A percentile compares a stretch with the other conserved stretches of the same genome.
phyloP scores from a whole-genome alignment of 495 filamentous ascomycete species.

The Xylaria intraflava region DNA sequence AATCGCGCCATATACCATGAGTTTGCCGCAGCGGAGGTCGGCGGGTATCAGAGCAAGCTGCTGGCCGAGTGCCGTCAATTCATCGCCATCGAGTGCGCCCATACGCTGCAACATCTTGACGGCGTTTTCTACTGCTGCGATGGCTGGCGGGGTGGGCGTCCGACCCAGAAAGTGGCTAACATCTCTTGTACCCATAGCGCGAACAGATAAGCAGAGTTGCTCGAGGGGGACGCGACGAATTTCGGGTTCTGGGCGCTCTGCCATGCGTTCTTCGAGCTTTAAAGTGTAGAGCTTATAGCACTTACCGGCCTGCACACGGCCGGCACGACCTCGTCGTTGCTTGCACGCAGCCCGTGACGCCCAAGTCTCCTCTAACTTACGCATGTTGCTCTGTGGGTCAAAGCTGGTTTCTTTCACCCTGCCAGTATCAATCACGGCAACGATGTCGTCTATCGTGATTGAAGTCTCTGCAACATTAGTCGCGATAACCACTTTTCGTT shows the following conservation, averaged over 20 bases:
- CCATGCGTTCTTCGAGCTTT: slow-evolving; percentile 75
- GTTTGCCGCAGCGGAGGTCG: slow-evolving; percentile 85
- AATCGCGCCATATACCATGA: slow-evolving; percentile 91
- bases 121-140: slow-evolving; percentile 76
- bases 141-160: slow-evolving; percentile 82
- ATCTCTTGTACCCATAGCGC: slow-evolving; percentile 85
- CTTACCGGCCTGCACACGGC: slow-evolving; percentile 79
- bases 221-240: slow-evolving; percentile 89
- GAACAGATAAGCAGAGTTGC: slow-evolving; percentile 87
- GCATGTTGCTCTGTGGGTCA: slow-evolving; percentile 88
- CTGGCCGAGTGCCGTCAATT: slow-evolving; percentile 81
- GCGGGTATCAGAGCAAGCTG: slow-evolving; percentile 93
- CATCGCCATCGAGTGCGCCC: slow-evolving; percentile 77
- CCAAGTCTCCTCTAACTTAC: slow-evolving; percentile 90
- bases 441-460: slow-evolving; percentile 95
- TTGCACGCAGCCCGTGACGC: slow-evolving; percentile 92
- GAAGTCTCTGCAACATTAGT: slow-evolving; percentile 98
- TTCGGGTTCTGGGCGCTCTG: slow-evolving; percentile 84
- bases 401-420: slow-evolving; percentile 95
- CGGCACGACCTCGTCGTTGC: slow-evolving; percentile 90
- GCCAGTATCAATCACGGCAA: slow-evolving; percentile 92
- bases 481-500: slow-evolving; percentile 84
- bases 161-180: slow-evolving; percentile 74
- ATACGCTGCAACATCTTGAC: slow-evolving; percentile 71
- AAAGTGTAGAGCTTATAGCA: slow-evolving; percentile 96